Evolutionary conservation across 2,329 filamentous ascomycete genomes (phyloP).

Genomic region (Aspergillus sp.): DNA sequence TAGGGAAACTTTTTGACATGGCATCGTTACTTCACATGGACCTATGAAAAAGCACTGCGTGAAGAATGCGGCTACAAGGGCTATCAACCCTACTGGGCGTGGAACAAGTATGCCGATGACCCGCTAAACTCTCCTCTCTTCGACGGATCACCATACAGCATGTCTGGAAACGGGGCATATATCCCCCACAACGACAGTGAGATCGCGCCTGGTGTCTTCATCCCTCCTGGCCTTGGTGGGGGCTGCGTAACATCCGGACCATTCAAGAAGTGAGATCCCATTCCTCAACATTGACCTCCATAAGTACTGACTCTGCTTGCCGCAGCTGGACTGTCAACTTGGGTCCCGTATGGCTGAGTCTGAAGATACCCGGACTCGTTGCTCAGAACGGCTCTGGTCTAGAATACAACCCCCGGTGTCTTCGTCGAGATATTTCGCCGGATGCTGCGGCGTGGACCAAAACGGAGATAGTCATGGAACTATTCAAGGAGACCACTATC

Average conservation of each 20-base stretch:
- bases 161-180: constrained; percentile 43
- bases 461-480: constrained; percentile 14
- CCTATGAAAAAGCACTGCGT: constrained; percentile 45
- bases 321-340: constrained; percentile 29
- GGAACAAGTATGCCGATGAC: constrained; percentile 33
- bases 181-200: constrained; percentile 18
- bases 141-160: constrained; percentile 29
- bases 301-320: neutral
- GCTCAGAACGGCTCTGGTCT: constrained; percentile 18
- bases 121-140: constrained; percentile 31
- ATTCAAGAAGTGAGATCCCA: constrained; percentile 30
- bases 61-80: constrained; percentile 47
- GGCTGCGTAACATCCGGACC: constrained; percentile 35
- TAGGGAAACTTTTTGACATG: constrained; percentile 40
- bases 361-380: constrained; percentile 13
- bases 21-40: constrained; percentile 45
- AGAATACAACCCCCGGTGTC: constrained; percentile 32
- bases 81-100: constrained; percentile 44
- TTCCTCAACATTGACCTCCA: neutral
- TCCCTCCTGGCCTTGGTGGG: constrained; percentile 49
- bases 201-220: constrained; percentile 38
- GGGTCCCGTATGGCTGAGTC: constrained; percentile 23
- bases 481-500: constrained; percentile 22
- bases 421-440: constrained; percentile 26
- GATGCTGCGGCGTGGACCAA: constrained; percentile 18